Base-by-base conservation (phyloP, 1,284 basidiomycete genomes). In the Mycena sp. region DNA sequence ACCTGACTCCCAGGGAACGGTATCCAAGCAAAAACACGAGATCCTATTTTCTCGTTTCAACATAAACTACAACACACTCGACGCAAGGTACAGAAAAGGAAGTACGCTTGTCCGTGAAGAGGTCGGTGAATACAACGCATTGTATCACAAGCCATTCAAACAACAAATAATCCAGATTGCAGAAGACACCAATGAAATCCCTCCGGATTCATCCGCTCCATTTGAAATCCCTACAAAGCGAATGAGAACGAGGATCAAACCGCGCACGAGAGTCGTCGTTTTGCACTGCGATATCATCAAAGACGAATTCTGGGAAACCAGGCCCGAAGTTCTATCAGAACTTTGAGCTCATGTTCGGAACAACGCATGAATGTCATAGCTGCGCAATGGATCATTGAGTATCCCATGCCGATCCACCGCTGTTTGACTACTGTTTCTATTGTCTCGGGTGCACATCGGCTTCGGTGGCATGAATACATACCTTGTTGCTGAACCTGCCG, bases 11-110 rank as follows among this genome's bases (percentile, higher is more conserved):
- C 69, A 98, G 92, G 94, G 95, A 0, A 97, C 96, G 0, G 82
- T 93, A 26, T 93, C 95, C 1, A 88, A 90, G 58, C 86, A 93
- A 64, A 99, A 99, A 79, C 88, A 99, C 70, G 96, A 99, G 76
- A 91, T 98, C 4, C 80, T 99, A 1, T 97, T 92, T 77, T 82
- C 85, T 6, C 82, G 83, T 7, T 99, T 96, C 71, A 83, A 84
- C 0, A 89, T 97, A 71, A 99, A 99, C 74, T 99, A 99, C 73
- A 96, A 95, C 69, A 80, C 82, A 14, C 74, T 96, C 1, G 84
- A 90, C 4, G 83, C 85, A 3, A 85, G 92, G 67, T 98, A 87
- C 73, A 83, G 93, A 50, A 98, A 97, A 73, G 97, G 97, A 9
- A 96, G 92, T 64, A 85, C 94, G 1, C 76, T 98, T 7, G 85